Evolutionary conservation across 2,329 filamentous ascomycete genomes (phyloP), one percentile per base, ranked within the genome.

Genomic region (Anthostomella pinea): DNA sequence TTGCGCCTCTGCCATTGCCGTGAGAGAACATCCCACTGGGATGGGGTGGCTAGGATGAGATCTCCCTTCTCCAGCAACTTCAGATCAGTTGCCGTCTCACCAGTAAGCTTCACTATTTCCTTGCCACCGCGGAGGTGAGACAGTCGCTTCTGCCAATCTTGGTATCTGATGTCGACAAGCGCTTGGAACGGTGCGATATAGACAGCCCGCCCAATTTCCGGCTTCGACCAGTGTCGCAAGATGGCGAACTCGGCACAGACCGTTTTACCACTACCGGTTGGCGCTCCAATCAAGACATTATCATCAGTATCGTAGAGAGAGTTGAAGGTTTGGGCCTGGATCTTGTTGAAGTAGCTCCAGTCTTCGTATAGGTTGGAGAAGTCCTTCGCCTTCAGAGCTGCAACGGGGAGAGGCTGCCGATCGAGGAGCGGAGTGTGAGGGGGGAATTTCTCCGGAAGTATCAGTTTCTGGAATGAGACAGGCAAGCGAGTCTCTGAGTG

Each of bases 281-380:
- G 85, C n/a, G 91, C 85, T 29, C 88, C 90, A 46, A 98, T 70
- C 46, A 98, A 88, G 15, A 96, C 89, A 54, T 94, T 97, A 53
- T 97, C 88, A 58, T 97, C 87, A 1, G 87, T 85, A 30, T 85
- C 83, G 60, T 87, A 97, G 0, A 98, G 69, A 1, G 90, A 89
- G 58, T 95, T 95, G 72, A 97, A 98, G 0, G 88, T 87, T 60
- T 98, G 93, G 0, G 93, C 96, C 64, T 98, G 94, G 9, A 98
- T 86, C 61, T 93, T 93, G 70, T 98, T 98, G 73, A 98, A 98
- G 45, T 86, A 81, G 38, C 81, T 76, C 81, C 88, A 94, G 19
- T 84, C 73, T 3, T 87, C 81, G 58, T 96, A 98, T 14, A 98
- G 68, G 16, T 77, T 75, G 41, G 85, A 76, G 54, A 86, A 95